Conservation (phyloP, 2,329 filamentous ascomycete genomes). For the Cytospora piceicola region DNA sequence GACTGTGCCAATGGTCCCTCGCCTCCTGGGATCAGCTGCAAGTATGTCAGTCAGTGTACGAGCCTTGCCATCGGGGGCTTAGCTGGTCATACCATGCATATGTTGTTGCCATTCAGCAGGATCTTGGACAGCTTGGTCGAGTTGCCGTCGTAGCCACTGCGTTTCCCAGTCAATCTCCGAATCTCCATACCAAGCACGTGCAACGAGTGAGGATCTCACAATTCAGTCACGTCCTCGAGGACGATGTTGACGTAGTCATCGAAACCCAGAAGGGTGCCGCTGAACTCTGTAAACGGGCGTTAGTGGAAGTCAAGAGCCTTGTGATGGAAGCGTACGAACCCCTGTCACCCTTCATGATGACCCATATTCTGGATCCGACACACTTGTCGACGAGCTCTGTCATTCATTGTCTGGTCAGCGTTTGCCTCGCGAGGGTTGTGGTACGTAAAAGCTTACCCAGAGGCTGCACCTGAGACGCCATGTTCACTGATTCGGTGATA, state of each 20-base stretch:
- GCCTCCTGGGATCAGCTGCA: constrained; percentile 75
- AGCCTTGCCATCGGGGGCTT: background rate
- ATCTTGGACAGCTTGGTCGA: constrained; percentile 93
- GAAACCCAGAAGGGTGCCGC: constrained; percentile 90
- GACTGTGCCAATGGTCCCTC: constrained; percentile 63
- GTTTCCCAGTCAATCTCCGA: background rate
- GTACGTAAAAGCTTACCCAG: constrained; percentile 55
- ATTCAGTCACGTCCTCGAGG: constrained; percentile 94
- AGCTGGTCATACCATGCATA: constrained; percentile 85
- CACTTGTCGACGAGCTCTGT: constrained; percentile 98
- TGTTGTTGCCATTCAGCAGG: constrained; percentile 94
- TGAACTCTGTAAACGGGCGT: constrained; percentile 71
- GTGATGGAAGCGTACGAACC: constrained; percentile 57
- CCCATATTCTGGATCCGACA: constrained; percentile 96
- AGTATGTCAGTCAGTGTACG: constrained; percentile 25
- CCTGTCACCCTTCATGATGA: constrained; percentile 99
- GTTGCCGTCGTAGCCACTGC: constrained; percentile 85
- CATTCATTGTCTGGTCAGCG: constrained; percentile 21
- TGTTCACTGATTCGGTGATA: constrained; percentile 38
- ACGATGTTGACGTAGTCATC: constrained; percentile 99
- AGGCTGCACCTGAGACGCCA: constrained; percentile 76
- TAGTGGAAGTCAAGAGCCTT: constrained; percentile 17
- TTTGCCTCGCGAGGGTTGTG: background rate
- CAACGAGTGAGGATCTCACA: constrained; percentile 57
- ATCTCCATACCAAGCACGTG: background rate